A percentile compares a stretch with the other conserved stretches of the same genome.
Conservation (phyloP, 1,139 yeast species). For the Protomyces macrosporus region DNA sequence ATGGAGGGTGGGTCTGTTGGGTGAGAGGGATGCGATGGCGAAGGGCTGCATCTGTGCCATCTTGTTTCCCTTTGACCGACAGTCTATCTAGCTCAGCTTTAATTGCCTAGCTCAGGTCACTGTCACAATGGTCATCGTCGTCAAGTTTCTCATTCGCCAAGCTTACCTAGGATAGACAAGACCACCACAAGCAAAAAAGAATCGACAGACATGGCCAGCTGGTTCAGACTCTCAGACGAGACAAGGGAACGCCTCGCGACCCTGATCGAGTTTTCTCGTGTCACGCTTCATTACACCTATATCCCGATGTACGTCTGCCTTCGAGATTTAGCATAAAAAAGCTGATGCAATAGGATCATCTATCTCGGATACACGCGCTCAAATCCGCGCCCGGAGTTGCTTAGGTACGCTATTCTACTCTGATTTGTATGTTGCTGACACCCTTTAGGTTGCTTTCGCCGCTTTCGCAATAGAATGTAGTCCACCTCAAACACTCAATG, state of each 20-base stretch:
- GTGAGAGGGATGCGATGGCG: not conserved
- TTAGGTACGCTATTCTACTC: not conserved
- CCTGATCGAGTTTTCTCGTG: conserved; percentile 19
- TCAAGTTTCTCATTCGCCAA: not conserved
- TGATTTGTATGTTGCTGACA: not conserved
- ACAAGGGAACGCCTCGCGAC: conserved; percentile 22
- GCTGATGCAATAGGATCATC: conserved; percentile 1
- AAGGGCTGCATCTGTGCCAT: not conserved
- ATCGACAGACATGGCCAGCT: not conserved
- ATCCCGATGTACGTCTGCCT: conserved; percentile 7
- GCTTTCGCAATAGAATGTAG: not conserved
- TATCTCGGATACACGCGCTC: conserved; percentile 24
- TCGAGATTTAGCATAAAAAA: not conserved
- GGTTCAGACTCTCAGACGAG: conserved; percentile 24
- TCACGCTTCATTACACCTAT: conserved; percentile 23
- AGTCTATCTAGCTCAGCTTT: not conserved
- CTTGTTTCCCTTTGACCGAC: too few species aligned
- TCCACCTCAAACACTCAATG: not conserved
- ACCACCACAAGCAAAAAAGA: not conserved
- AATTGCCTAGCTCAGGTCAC: not conserved
- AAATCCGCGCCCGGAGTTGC: conserved; percentile 20
- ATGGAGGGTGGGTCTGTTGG: not conserved
- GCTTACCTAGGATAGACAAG: too few species aligned
- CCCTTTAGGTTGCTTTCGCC: not conserved
- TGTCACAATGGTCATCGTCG: not conserved